Evolutionary conservation across 1,284 basidiomycete species (phyloP).

Genomic region (Salmacisia buchloeana): DNA sequence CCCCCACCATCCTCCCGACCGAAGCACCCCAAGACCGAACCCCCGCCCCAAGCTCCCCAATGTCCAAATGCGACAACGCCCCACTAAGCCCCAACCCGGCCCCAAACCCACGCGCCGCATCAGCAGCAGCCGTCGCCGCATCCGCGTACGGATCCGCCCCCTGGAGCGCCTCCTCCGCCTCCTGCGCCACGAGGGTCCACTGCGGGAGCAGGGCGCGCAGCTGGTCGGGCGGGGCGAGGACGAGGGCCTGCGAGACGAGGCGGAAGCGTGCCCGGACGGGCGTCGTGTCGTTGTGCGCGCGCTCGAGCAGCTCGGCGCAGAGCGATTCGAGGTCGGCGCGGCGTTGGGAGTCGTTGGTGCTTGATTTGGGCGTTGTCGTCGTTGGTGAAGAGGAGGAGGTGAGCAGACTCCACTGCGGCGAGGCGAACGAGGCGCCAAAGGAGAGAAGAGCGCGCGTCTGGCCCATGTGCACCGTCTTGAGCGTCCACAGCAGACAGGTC

Average conservation of each 20-base stretch:
- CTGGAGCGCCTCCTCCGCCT: background rate
- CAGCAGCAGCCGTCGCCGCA: background rate
- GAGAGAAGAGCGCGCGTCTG: background rate
- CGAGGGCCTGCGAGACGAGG: background rate
- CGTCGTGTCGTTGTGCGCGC: background rate
- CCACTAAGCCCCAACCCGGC: background rate
- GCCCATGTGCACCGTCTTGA: background rate
- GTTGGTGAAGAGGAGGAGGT: background rate
- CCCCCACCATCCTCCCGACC: background rate
- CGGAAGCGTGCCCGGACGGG: background rate
- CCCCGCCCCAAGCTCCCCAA: background rate
- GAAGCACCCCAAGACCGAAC: background rate
- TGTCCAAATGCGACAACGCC: background rate
- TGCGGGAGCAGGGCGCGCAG: background rate
- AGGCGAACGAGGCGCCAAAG: background rate
- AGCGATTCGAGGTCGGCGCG: background rate
- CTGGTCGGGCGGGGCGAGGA: background rate
- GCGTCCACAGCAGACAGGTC: background rate
- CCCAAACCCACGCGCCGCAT: background rate
- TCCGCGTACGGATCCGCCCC: conserved; percentile 3
- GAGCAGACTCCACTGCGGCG: background rate
- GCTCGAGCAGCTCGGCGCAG: background rate
- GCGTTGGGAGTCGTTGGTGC: too few species aligned
- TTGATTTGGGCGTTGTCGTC: background rate
- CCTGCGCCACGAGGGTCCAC: background rate